Percentiles rank a stretch among this genome's conserved stretches.
Conservation (phyloP, 306 rosid genomes). For the Cucurbita ficifolia region DNA sequence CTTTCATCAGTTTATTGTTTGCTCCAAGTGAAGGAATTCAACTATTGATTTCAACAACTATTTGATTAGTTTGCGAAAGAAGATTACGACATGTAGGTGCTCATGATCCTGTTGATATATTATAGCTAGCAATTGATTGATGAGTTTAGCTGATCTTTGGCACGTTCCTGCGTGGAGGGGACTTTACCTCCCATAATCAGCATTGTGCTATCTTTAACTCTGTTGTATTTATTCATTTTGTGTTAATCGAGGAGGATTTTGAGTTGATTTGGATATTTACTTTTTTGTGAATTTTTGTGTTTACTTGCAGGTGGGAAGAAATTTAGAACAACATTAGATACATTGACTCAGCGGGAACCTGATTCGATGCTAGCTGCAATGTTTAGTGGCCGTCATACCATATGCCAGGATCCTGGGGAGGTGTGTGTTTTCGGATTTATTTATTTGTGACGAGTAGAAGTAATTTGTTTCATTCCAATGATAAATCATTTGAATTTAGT, state of each 20-base stretch:
- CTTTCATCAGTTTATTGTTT: neutral
- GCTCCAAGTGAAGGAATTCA: neutral
- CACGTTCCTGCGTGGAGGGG: neutral
- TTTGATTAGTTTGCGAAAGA: constrained; percentile 6
- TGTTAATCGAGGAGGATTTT: neutral
- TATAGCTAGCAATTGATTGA: neutral
- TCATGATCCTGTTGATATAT: neutral
- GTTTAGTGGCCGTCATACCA: constrained; percentile 83
- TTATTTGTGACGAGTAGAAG: neutral
- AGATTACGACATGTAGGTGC: neutral
- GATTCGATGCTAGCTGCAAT: constrained; percentile 91
- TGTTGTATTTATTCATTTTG: neutral
- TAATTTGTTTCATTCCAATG: neutral
- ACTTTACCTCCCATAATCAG: neutral
- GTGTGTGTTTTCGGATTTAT: constrained; percentile 5
- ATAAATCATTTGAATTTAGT: neutral
- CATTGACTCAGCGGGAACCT: constrained; percentile 76
- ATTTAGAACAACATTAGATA: constrained; percentile 58
- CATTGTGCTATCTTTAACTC: neutral
- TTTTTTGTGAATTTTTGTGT: neutral
- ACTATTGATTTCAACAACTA: neutral
- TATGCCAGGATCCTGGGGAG: constrained; percentile 43
- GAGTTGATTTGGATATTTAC: neutral
- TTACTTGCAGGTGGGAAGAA: constrained; percentile 62
- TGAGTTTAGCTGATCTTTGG: neutral